Percentiles rank a stretch among this genome's conserved stretches.
Evolutionary conservation across 208 protist genomes (phyloP).

Genomic region (Acanthamoeba sp.): DNA sequence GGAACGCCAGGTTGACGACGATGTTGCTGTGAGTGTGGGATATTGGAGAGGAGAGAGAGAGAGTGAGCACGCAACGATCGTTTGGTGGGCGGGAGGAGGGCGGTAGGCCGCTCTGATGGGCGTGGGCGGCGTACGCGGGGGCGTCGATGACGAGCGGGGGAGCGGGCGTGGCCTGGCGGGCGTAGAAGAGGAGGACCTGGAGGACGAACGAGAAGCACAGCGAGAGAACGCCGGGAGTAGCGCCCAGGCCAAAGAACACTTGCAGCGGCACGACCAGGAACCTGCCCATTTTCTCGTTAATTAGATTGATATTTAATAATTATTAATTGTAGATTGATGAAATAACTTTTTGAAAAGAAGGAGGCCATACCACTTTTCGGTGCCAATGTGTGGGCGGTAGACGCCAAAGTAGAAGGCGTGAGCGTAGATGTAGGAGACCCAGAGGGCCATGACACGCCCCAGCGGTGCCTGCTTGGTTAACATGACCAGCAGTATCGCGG

Average conservation of each 20-base stretch:
- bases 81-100: neutral
- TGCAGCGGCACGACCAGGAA: conserved; percentile 44
- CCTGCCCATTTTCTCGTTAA: neutral
- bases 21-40: neutral
- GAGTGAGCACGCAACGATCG: neutral
- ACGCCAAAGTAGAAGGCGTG: conserved; percentile 46
- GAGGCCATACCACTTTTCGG: neutral
- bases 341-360: neutral
- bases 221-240: neutral
- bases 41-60: neutral
- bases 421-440: conserved; percentile 27
- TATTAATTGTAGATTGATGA: neutral
- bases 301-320: neutral
- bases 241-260: conserved; percentile 42
- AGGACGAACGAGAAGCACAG: neutral
- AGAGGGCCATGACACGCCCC: neutral
- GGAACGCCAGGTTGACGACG: neutral
- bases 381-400: conserved; percentile 1
- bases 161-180: neutral
- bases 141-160: conserved; percentile 2
- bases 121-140: neutral
- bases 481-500: neutral
- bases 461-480: neutral
- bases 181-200: conserved; percentile 4
- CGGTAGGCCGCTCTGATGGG: too few species aligned